Evolutionary conservation across 2,329 filamentous ascomycete species (phyloP).

Genomic region (Exutisphaerella laricina): DNA sequence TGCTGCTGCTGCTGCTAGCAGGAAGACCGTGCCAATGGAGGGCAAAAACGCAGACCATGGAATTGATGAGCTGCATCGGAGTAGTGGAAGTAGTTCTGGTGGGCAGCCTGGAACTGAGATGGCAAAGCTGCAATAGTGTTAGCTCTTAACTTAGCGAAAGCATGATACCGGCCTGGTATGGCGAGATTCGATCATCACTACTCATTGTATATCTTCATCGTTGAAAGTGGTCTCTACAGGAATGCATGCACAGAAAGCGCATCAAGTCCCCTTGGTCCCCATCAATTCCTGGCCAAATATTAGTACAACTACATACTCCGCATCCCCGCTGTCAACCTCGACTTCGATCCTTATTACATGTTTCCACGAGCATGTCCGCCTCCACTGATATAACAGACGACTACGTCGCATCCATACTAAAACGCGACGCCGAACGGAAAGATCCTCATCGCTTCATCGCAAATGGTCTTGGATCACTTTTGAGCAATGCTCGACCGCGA

Average conservation of each 20-base stretch:
- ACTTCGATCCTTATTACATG: too few relatives aligned
- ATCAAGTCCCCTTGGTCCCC: too few relatives aligned
- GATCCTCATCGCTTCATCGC: conserved; percentile 16
- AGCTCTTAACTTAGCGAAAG: too few relatives aligned
- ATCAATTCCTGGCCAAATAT: too few relatives aligned
- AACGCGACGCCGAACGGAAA: conserved; percentile 68
- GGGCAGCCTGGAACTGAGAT: not conserved
- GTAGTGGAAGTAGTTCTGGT: not conserved
- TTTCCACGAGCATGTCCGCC: too few relatives aligned
- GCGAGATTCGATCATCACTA: too few relatives aligned
- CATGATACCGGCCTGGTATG: too few relatives aligned
- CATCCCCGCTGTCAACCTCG: too few relatives aligned
- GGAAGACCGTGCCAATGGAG: not conserved
- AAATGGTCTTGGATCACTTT: conserved; percentile 9
- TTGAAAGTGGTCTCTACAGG: too few relatives aligned
- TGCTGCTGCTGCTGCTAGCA: not conserved
- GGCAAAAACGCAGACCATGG: conserved; percentile 1
- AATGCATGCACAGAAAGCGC: too few relatives aligned
- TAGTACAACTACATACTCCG: too few relatives aligned
- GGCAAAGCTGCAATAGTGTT: not conserved
- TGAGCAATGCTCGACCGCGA: conserved; percentile 9
- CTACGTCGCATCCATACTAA: conserved; percentile 73
- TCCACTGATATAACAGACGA: conserved; percentile 55
- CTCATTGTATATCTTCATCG: too few relatives aligned
- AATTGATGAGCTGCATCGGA: not conserved